Evolutionary conservation across 257 asterid species (phyloP), one percentile per base, ranked within the genome.

Genomic region (Knoxia roxburghii): DNA sequence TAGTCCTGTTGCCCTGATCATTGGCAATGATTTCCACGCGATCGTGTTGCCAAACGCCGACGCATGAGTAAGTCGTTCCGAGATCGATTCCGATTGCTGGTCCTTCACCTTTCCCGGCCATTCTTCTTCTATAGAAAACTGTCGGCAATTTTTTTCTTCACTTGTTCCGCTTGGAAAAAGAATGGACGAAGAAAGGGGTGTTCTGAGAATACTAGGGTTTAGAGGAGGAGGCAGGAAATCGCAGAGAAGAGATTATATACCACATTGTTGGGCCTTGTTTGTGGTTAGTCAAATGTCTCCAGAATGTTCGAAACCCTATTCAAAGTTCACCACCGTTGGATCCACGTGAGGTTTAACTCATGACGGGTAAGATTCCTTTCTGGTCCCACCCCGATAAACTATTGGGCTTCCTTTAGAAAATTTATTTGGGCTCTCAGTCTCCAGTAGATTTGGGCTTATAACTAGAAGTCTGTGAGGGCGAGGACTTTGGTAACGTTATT

Each of bases 21-120:
- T 89, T 89, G 63, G 96, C 95, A 21, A 89, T 89, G 75, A 89
- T 89, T 24, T 89, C 96, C 4, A 89, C 96, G 4, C 96, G 95
- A 62, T 89, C 95, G 65, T 89, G 96, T 65, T 89, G 96, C 96
- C 96, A 89, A 17, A 89, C 96, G 20, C 96, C 96, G 54, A 89
- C 96, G 77, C 96, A 89, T 0, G 96, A 89, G 62, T 87, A 89
- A 0, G 96, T 89, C 0, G 96, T 89, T 1, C 96, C 96, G 33
- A 89, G 95, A 80, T 89, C 96, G 7, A 89, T 89, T 33, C 96
- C 96, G 68, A 89, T 89, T 5, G 95, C 96, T 1, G 96, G 95
- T 43, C 96, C 96, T 68, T 86, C 95, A 50, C 95, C 96, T 39
- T 86, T 89, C 0, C 89, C 92, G 37, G 96, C 89, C 96, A 89